Evolutionary conservation across 768 basidiomycete genomes (phyloP).

Genomic region (Solioccasus polychromus): DNA sequence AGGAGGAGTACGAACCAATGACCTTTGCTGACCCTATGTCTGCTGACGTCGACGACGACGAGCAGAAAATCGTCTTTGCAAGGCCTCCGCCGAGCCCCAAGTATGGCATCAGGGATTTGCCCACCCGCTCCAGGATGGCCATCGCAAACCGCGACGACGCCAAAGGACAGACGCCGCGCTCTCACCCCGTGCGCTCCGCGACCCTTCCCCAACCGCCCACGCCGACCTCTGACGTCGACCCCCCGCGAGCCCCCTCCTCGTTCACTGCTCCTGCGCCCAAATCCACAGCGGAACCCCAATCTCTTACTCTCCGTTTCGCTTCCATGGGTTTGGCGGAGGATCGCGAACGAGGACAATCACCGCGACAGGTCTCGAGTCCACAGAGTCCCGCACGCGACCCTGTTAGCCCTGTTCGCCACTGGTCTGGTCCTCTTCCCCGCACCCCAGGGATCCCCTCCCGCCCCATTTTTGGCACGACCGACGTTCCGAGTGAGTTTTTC

Average conservation of each 20-base stretch:
- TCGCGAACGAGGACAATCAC: constrained; percentile 14
- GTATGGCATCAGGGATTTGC: constrained; percentile 45
- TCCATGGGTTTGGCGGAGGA: constrained; percentile 25
- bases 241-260: constrained; percentile 8
- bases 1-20: constrained; percentile 26
- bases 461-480: constrained; percentile 11
- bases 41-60: constrained; percentile 16
- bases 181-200: constrained; percentile 12
- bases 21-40: constrained; percentile 25
- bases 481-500: constrained; percentile 13
- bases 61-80: not conserved
- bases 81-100: constrained; percentile 31
- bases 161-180: constrained; percentile 1
- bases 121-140: constrained; percentile 29
- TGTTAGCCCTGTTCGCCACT: constrained; percentile 17
- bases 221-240: not conserved
- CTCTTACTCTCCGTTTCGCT: constrained; percentile 34
- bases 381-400: constrained; percentile 18
- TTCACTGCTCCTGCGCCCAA: constrained; percentile 8
- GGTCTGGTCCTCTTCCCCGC: constrained; percentile 29
- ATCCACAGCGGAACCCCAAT: constrained; percentile 17
- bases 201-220: constrained; percentile 25
- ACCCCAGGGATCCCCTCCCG: constrained; percentile 16
- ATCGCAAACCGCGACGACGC: constrained; percentile 16
- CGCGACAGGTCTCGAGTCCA: constrained; percentile 2